phyloP scores from a whole-genome alignment of 768 basidiomycete genomes.

The Rhizopogon roseolus region DNA sequence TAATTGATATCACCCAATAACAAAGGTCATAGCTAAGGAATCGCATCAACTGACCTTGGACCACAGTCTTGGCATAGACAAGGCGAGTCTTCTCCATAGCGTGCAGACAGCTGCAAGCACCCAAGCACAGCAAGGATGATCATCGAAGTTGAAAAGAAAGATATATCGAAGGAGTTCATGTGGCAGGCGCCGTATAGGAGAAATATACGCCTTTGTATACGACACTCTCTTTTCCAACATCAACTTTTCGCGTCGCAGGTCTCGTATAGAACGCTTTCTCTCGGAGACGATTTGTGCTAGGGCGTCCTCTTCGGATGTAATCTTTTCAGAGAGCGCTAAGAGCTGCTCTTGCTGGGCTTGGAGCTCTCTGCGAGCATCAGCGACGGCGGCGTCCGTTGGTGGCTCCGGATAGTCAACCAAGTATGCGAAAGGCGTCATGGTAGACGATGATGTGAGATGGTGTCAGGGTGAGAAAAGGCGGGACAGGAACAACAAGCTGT shows the following conservation, averaged over 20 bases:
- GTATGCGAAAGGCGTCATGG: conserved; percentile 14
- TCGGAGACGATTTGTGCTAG: conserved; percentile 58
- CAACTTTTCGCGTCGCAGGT: conserved; percentile 45
- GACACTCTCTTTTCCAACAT: conserved; percentile 44
- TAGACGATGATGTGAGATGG: background rate
- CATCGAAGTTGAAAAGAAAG: conserved; percentile 65
- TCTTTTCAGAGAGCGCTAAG: conserved; percentile 36
- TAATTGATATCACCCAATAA: conserved; percentile 8
- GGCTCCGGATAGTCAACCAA: conserved; percentile 43
- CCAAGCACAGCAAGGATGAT: conserved; percentile 74
- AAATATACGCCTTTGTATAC: conserved; percentile 58
- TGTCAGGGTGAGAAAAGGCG: conserved; percentile 3
- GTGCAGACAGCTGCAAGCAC: conserved; percentile 64
- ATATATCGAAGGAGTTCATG: conserved; percentile 69
- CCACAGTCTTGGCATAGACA: conserved; percentile 70
- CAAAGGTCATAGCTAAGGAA: background rate
- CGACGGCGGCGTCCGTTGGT: conserved; percentile 50
- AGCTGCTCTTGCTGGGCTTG: conserved; percentile 20
- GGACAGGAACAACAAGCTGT: conserved; percentile 4
- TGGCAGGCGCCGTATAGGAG: conserved; percentile 69
- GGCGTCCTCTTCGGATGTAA: conserved; percentile 47
- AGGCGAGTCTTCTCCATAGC: conserved; percentile 59
- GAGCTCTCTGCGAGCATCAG: conserved; percentile 48
- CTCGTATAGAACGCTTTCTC: conserved; percentile 46
- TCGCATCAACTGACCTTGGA: conserved; percentile 52